Percentiles rank a stretch among this genome's conserved stretches.
Evolutionary conservation across 805 yeast species (phyloP).

Genomic region (Zygosaccharomyces gambellarensis): DNA sequence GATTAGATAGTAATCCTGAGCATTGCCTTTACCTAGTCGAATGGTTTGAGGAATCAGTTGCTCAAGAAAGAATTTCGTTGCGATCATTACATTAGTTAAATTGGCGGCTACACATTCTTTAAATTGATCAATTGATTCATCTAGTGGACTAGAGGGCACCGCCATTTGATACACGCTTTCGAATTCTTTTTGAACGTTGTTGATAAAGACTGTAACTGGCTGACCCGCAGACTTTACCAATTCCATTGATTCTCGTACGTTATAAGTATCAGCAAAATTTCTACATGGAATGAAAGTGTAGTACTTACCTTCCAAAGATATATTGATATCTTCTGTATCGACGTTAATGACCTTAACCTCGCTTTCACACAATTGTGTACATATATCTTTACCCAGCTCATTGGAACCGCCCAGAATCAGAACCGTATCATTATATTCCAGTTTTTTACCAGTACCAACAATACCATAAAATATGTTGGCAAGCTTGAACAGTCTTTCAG

Average conservation of each 20-base stretch:
- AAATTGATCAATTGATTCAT: constrained; percentile 8
- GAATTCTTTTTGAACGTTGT: constrained; percentile 19
- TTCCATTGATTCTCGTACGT: constrained; percentile 9
- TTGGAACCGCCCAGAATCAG: constrained; percentile 25
- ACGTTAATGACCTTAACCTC: constrained; percentile 16
- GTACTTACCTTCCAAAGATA: background rate
- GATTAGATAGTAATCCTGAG: constrained; percentile 16
- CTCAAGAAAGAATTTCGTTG: constrained; percentile 18
- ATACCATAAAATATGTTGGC: constrained; percentile 17
- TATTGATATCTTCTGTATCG: constrained; percentile 12
- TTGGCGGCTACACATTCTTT: constrained; percentile 15
- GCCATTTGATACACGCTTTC: constrained; percentile 3
- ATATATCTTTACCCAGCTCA: constrained; percentile 15
- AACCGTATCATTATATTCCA: constrained; percentile 13
- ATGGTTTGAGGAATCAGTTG: constrained; percentile 11
- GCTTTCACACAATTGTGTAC: constrained; percentile 8
- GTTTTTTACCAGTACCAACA: constrained; percentile 16
- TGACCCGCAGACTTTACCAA: constrained; percentile 4
- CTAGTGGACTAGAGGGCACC: background rate
- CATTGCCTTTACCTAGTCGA: background rate
- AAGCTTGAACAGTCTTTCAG: constrained; percentile 4
- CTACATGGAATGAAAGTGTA: constrained; percentile 12
- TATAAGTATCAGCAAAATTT: constrained; percentile 9
- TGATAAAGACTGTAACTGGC: constrained; percentile 16
- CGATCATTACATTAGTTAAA: constrained; percentile 22